phyloP scores from a whole-genome alignment of 2,329 filamentous ascomycete genomes.

The Epichloe aotearoae region DNA sequence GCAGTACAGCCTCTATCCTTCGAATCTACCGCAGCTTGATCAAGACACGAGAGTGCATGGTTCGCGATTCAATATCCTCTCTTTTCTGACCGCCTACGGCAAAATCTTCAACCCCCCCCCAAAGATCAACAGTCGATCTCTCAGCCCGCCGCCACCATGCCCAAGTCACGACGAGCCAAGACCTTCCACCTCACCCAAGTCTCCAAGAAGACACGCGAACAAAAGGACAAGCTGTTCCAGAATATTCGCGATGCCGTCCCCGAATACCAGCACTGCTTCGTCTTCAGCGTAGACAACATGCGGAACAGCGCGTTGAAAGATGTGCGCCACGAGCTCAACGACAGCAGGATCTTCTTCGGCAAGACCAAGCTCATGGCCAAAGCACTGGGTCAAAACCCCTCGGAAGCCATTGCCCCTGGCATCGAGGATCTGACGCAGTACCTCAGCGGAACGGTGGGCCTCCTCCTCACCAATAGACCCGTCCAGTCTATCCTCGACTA shows the following conservation, averaged over 20 bases:
- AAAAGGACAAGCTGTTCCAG: constrained; percentile 78
- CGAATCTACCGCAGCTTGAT: background rate
- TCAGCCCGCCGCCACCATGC: constrained; percentile 47
- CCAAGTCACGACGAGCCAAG: constrained; percentile 87
- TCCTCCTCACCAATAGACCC: constrained; percentile 76
- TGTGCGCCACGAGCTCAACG: constrained; percentile 69
- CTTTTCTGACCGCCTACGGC: background rate
- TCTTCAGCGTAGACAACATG: constrained; percentile 94
- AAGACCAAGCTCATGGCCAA: constrained; percentile 99
- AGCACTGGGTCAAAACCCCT: constrained; percentile 67
- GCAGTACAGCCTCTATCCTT: background rate
- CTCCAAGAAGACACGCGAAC: constrained; percentile 82
- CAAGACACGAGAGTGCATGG: background rate
- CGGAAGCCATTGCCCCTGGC: constrained; percentile 69
- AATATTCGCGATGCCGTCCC: constrained; percentile 77
- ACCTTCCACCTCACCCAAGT: constrained; percentile 85
- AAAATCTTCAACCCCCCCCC: background rate
- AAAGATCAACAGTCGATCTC: background rate
- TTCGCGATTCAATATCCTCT: background rate
- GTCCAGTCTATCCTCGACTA: constrained; percentile 55
- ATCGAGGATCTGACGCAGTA: constrained; percentile 56
- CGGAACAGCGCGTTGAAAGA: constrained; percentile 93
- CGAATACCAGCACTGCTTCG: constrained; percentile 80
- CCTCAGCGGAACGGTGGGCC: constrained; percentile 71
- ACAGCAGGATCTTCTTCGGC: constrained; percentile 80